phyloP scores from a whole-genome alignment of 148 eudicot genomes.

The Chenopodium album region DNA sequence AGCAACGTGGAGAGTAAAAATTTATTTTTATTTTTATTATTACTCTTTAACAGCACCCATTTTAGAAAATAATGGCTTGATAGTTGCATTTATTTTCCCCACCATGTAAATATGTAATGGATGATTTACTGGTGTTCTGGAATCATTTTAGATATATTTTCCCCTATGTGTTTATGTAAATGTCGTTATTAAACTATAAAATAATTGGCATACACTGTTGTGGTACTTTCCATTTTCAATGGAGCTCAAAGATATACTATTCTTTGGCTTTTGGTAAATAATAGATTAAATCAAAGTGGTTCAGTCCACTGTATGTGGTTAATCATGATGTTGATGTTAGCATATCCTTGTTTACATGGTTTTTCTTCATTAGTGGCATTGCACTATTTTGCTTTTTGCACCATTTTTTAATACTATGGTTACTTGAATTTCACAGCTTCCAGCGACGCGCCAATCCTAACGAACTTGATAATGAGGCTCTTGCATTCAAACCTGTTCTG shows the following conservation, averaged over 20 bases:
- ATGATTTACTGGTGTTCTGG: not conserved
- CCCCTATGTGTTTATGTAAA: too few species aligned
- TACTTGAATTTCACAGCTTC: conserved; percentile 58
- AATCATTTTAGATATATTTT: not conserved
- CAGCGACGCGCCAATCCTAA: conserved; percentile 77
- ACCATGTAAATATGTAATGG: not conserved
- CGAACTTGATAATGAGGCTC: conserved; percentile 95
- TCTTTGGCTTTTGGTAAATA: not conserved
- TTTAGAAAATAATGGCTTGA: not conserved
- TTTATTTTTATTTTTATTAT: not conserved
- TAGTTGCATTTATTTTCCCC: not conserved
- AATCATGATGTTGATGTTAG: not conserved
- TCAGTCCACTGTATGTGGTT: not conserved
- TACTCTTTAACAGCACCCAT: too few species aligned
- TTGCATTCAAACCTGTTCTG: conserved; percentile 91
- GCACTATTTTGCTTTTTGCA: not conserved
- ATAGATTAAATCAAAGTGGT: not conserved
- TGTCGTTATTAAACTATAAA: too few species aligned
- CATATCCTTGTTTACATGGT: not conserved
- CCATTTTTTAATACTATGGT: conserved; percentile 3
- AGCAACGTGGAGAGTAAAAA: not conserved
- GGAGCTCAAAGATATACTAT: not conserved
- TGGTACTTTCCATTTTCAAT: not conserved
- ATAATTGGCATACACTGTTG: not conserved
- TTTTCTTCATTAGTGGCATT: not conserved